Evolutionary conservation across 306 rosid genomes (phyloP).

Genomic region (Styphnolobium japonicum): DNA sequence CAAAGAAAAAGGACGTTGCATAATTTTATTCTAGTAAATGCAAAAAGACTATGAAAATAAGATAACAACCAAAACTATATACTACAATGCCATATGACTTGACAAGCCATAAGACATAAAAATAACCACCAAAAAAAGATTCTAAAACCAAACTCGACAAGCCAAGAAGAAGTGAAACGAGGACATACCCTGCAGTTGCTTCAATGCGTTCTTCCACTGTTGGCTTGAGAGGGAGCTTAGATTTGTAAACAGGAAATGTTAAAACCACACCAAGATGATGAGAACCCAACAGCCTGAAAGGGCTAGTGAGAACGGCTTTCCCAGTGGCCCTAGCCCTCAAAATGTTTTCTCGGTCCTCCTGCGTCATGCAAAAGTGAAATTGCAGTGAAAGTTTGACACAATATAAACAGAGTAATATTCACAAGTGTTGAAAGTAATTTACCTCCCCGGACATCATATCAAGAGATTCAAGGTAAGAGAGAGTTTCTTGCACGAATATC

Average conservation of each 20-base stretch:
- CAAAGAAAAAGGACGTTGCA: not conserved
- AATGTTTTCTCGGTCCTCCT: constrained; percentile 97
- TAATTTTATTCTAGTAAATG: not conserved
- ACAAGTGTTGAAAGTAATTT: constrained; percentile 1
- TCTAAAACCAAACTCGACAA: not conserved
- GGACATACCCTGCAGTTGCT: constrained; percentile 90
- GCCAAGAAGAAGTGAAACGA: not conserved
- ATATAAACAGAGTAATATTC: constrained; percentile 6
- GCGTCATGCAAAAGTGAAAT: constrained; percentile 28
- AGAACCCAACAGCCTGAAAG: constrained; percentile 83
- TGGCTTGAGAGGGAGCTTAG: constrained; percentile 72
- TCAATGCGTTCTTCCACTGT: constrained; percentile 62
- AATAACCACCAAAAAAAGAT: constrained; percentile 13
- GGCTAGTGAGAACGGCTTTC: constrained; percentile 96
- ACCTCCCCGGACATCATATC: constrained; percentile 99
- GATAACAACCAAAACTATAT: not conserved
- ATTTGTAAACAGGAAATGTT: constrained; percentile 96
- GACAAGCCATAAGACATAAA: not conserved
- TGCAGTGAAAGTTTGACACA: not conserved
- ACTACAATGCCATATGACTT: not conserved
- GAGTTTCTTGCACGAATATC: constrained; percentile 84
- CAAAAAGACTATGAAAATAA: not conserved
- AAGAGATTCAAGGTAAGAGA: constrained; percentile 84
- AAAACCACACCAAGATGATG: constrained; percentile 98
- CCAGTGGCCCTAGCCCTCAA: constrained; percentile 97